Conservation (phyloP, 2,329 filamentous ascomycete genomes). For the Pezicula carpinea region DNA sequence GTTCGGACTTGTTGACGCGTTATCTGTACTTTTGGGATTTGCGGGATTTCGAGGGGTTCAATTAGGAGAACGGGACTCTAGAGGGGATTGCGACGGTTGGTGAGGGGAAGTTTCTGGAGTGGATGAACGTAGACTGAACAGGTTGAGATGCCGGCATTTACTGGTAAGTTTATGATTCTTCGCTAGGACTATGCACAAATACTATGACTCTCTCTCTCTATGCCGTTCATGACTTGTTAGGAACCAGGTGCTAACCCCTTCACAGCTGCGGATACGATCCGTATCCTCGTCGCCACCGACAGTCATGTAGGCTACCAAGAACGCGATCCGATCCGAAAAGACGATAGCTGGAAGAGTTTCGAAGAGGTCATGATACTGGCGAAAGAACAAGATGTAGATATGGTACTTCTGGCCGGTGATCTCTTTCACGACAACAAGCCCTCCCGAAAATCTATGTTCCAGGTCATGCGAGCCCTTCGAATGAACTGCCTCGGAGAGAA, state of each 20-base stretch:
- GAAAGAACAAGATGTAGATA: constrained; percentile 83
- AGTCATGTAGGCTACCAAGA: constrained; percentile 98
- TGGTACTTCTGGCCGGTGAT: constrained; percentile 92
- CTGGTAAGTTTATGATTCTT: constrained; percentile 6
- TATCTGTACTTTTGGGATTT: too few relatives aligned
- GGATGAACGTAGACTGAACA: too few relatives aligned
- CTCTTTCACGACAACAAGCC: constrained; percentile 98
- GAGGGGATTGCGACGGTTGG: too few relatives aligned
- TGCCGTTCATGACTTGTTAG: not conserved
- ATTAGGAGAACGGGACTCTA: too few relatives aligned
- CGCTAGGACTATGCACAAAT: not conserved
- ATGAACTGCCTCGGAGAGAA: constrained; percentile 95
- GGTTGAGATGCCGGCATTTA: constrained; percentile 19
- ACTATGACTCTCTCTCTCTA: not conserved
- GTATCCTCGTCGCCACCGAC: constrained; percentile 89
- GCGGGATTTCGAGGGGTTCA: too few relatives aligned
- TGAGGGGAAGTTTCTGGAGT: too few relatives aligned
- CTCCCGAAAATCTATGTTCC: constrained; percentile 90
- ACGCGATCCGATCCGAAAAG: constrained; percentile 86
- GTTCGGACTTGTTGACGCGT: too few relatives aligned
- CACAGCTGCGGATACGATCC: constrained; percentile 70
- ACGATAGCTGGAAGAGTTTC: constrained; percentile 95
- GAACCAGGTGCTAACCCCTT: constrained; percentile 5
- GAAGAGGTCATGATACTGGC: constrained; percentile 92
- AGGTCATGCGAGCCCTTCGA: constrained; percentile 91